These are phyloP conservation scores for Fusarium xylarioides DNA, from an alignment of 2,329 filamentous ascomycete species.

Conservation along the genomic window DNA sequence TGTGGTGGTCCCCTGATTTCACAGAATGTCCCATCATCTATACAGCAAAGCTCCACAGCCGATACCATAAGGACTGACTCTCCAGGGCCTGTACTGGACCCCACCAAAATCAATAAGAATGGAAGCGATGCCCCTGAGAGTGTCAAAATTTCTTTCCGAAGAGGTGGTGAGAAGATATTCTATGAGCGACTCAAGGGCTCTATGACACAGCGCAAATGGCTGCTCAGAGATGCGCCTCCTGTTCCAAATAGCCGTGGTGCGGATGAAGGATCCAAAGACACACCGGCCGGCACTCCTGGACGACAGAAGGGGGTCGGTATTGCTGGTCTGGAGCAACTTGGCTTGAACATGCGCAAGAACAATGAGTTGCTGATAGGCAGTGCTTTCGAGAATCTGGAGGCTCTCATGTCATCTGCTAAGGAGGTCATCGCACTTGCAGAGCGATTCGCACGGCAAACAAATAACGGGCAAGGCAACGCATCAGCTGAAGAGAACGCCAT, in stretches of 20 bases:
- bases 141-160: constrained; percentile 91
- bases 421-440: constrained; percentile 95
- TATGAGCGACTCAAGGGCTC: constrained; percentile 87
- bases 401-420: constrained; percentile 96
- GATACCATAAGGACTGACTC: constrained; percentile 69
- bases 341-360: constrained; percentile 85
- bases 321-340: constrained; percentile 87
- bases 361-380: constrained; percentile 93
- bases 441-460: constrained; percentile 77
- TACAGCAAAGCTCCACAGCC: constrained; percentile 50
- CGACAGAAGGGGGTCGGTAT: constrained; percentile 79
- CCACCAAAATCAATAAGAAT: constrained; percentile 43
- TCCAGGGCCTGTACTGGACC: constrained; percentile 74
- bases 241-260: constrained; percentile 67
- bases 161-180: constrained; percentile 89
- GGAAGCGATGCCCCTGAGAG: constrained; percentile 71
- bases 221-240: constrained; percentile 88
- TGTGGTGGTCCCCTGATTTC: constrained; percentile 81
- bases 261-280: constrained; percentile 48
- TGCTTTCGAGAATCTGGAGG: constrained; percentile 95
- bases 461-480: constrained; percentile 65
- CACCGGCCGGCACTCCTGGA: constrained; percentile 41
- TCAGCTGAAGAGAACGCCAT: constrained; percentile 77
- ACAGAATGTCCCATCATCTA: constrained; percentile 52
- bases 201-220: constrained; percentile 93